A percentile compares a stretch with the other conserved stretches of the same genome.
Evolutionary conservation across 2,329 filamentous ascomycete species (phyloP).

Genomic region (Aspergillus fumigatiaffinis): DNA sequence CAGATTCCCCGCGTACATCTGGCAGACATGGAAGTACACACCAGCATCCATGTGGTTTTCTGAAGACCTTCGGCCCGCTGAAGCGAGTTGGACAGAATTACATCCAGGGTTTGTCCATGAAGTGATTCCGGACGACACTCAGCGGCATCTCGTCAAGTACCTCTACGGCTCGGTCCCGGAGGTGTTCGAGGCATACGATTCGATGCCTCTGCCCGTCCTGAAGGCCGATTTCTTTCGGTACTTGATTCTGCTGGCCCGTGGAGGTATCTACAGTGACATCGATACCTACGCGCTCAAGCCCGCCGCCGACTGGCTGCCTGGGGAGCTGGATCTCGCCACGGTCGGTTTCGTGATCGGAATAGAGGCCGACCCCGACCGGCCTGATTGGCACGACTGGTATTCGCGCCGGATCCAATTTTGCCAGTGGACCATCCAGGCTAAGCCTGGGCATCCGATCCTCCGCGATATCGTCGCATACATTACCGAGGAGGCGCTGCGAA

Average conservation of each 20-base stretch:
- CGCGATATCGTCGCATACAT: constrained; percentile 83
- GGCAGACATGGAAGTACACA: constrained; percentile 96
- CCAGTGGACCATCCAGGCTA: constrained; percentile 97
- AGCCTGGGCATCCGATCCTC: constrained; percentile 88
- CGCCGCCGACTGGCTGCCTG: constrained; percentile 82
- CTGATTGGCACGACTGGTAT: constrained; percentile 95
- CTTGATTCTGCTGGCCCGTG: constrained; percentile 69
- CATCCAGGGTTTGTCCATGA: constrained; percentile 94
- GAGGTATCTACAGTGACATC: constrained; percentile 85
- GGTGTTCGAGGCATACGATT: constrained; percentile 70
- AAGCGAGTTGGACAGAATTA: constrained; percentile 82
- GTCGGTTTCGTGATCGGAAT: constrained; percentile 91
- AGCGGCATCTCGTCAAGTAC: constrained; percentile 74
- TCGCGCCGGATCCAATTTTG: constrained; percentile 95
- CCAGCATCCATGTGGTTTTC: constrained; percentile 72
- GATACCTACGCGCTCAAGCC: constrained; percentile 83
- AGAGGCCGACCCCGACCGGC: constrained; percentile 89
- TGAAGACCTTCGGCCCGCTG: constrained; percentile 71
- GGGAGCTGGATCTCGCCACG: constrained; percentile 67
- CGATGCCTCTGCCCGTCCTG: constrained; percentile 68
- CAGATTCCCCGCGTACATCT: constrained; percentile 96
- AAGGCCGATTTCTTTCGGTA: constrained; percentile 78
- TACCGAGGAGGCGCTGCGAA: constrained; percentile 72
- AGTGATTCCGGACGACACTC: constrained; percentile 88
- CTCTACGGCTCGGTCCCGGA: constrained; percentile 81